Percentiles rank a stretch among this genome's conserved stretches.
Conservation (phyloP, 2,329 filamentous ascomycete genomes). For the Allantophomopsis cytisporea region DNA sequence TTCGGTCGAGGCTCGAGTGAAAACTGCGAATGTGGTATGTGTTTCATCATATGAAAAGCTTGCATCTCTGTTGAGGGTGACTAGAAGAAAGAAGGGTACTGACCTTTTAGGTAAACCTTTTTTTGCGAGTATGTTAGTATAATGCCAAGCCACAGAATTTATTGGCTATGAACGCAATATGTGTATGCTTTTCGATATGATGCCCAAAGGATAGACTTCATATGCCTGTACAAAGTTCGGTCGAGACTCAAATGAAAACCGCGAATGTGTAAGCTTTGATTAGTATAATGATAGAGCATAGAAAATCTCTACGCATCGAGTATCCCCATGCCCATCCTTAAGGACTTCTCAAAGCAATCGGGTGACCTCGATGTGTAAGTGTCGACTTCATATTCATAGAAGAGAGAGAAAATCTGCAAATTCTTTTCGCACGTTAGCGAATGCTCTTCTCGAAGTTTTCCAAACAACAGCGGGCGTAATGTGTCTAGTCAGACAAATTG, state of each 20-base stretch:
- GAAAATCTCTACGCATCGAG: too few relatives aligned
- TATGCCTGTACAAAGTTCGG: too few relatives aligned
- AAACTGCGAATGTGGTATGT: conserved; percentile 78
- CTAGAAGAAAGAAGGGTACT: conserved; percentile 3
- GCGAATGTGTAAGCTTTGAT: too few relatives aligned
- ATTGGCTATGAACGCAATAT: too few relatives aligned
- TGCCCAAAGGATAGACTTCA: too few relatives aligned
- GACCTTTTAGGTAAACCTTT: conserved; percentile 6
- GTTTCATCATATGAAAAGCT: conserved; percentile 49
- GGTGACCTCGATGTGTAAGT: not conserved
- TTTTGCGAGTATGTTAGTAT: too few relatives aligned
- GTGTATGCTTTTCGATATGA: too few relatives aligned
- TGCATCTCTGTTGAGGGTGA: conserved; percentile 1
- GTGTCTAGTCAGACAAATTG: conserved; percentile 53
- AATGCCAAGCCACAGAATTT: too few relatives aligned
- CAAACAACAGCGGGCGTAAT: not conserved
- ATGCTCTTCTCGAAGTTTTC: not conserved
- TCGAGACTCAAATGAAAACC: too few relatives aligned
- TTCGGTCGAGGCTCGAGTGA: conserved; percentile 61
- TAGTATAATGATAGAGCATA: too few relatives aligned
- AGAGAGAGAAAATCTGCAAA: not conserved
- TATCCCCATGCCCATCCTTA: too few relatives aligned
- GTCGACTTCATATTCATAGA: not conserved
- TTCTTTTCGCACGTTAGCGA: not conserved
- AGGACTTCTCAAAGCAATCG: not conserved